phyloP scores from a whole-genome alignment of 148 eudicot genomes.

The Dysphania ambrosioides region DNA sequence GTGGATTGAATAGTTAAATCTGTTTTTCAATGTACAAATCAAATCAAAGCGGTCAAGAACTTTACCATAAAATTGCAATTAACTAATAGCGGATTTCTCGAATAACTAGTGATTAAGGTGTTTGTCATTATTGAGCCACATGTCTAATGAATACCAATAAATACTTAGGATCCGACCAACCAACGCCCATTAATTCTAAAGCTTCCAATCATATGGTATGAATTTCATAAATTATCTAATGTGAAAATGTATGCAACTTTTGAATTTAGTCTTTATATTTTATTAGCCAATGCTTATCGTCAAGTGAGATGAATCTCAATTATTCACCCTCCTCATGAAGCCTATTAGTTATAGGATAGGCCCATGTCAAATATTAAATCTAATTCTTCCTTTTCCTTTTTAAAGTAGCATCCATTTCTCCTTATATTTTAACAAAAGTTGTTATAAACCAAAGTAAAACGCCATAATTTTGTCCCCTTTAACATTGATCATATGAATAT shows the following conservation, averaged over 20 bases:
- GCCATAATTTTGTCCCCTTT: slow-evolving; percentile 24
- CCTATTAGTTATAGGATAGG: not conserved
- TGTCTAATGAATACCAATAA: slow-evolving; percentile 27
- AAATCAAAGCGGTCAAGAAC: not conserved
- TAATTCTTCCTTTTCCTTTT: not conserved
- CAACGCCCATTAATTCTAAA: slow-evolving; percentile 20
- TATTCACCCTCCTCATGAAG: slow-evolving; percentile 14
- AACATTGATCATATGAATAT: not conserved
- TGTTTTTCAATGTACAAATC: not conserved
- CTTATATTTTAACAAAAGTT: slow-evolving; percentile 22
- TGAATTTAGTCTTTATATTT: too few relatives aligned
- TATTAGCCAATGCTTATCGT: too few relatives aligned
- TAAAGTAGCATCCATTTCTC: not conserved
- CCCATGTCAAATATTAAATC: not conserved
- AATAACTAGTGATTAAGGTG: slow-evolving; percentile 27
- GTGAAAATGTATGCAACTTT: not conserved
- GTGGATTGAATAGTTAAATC: not conserved
- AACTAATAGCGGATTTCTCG: not conserved
- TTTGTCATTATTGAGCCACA: slow-evolving; percentile 30
- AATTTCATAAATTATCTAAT: not conserved
- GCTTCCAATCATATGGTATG: slow-evolving; percentile 4
- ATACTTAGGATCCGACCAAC: slow-evolving; percentile 30
- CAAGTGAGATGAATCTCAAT: slow-evolving; percentile 24
- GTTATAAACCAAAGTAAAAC: slow-evolving; percentile 4
- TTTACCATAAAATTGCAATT: not conserved